These are phyloP conservation scores for Kazachstania taianensis DNA, from an alignment of 805 yeast genomes.

Conservation along the genomic window DNA sequence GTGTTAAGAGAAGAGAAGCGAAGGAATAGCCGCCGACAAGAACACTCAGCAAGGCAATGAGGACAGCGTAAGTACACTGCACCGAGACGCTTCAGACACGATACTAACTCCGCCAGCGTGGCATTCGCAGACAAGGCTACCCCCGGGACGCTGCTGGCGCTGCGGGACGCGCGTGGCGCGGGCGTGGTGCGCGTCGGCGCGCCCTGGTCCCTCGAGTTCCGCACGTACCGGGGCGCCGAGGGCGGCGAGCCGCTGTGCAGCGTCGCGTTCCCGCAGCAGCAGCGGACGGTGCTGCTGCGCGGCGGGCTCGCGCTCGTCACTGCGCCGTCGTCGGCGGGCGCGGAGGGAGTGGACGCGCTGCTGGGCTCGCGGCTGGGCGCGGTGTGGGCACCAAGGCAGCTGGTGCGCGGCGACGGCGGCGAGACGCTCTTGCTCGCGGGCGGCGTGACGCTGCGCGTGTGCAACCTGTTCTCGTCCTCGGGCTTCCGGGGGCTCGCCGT, in stretches of 20 bases:
- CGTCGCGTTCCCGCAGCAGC: conserved; percentile 19
- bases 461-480: conserved; percentile 25
- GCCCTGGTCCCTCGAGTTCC: conserved; percentile 26
- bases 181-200: conserved; percentile 17
- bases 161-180: conserved; percentile 22
- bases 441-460: conserved; percentile 15
- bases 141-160: conserved; percentile 23
- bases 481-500: conserved; percentile 27
- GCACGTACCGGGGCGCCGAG: conserved; percentile 16
- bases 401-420: conserved; percentile 27
- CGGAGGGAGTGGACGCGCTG: conserved; percentile 18
- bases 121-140: conserved; percentile 26
- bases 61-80: not conserved
- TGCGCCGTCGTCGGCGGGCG: conserved; percentile 10
- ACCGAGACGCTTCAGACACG: not conserved
- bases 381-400: conserved; percentile 27
- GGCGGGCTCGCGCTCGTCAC: conserved; percentile 20
- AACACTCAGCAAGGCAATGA: no score
- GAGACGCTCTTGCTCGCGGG: conserved; percentile 17
- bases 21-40: no score
- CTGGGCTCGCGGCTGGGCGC: conserved; percentile 21
- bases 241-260: conserved; percentile 15
- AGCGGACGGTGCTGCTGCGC: conserved; percentile 19
- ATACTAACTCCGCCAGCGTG: conserved; percentile 12
- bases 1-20: no score